Percentiles rank a stretch among this genome's conserved stretches.
Conservation (phyloP, 192 early-diverging fungal species). For the Gorgonomyces haynaldii region DNA sequence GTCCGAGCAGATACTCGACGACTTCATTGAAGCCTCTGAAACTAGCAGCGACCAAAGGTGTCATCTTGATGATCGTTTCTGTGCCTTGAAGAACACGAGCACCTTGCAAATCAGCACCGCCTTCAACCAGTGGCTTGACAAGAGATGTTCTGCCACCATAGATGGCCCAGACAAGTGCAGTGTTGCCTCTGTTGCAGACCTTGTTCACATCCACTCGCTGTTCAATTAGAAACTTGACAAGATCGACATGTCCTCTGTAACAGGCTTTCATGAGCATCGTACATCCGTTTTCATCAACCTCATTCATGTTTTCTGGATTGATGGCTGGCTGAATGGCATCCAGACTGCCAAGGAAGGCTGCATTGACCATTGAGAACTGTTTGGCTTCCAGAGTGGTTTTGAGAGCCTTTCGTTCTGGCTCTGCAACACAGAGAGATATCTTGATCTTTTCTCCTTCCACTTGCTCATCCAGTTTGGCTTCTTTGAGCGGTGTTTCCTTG, state of each 20-base stretch:
- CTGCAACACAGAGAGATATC: too few species aligned
- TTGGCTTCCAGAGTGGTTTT: neutral
- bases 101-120: constrained; percentile 9
- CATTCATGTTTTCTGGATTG: neutral
- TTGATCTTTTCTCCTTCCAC: too few species aligned
- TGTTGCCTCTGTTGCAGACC: constrained; percentile 18
- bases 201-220: constrained; percentile 15
- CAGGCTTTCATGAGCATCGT: constrained; percentile 44
- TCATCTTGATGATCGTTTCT: constrained; percentile 2
- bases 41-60: constrained; percentile 34
- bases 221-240: constrained; percentile 14
- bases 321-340: neutral
- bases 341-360: constrained; percentile 22
- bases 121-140: constrained; percentile 20
- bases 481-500: too few species aligned
- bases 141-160: constrained; percentile 14
- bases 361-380: constrained; percentile 1
- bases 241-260: constrained; percentile 19
- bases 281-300: constrained; percentile 19
- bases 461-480: too few species aligned
- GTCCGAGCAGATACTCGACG: constrained; percentile 24
- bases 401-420: too few species aligned
- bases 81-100: neutral
- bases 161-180: constrained; percentile 32
- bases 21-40: constrained; percentile 19